Conservation (phyloP, 2,329 filamentous ascomycete species). For the Fulvia fulva region DNA sequence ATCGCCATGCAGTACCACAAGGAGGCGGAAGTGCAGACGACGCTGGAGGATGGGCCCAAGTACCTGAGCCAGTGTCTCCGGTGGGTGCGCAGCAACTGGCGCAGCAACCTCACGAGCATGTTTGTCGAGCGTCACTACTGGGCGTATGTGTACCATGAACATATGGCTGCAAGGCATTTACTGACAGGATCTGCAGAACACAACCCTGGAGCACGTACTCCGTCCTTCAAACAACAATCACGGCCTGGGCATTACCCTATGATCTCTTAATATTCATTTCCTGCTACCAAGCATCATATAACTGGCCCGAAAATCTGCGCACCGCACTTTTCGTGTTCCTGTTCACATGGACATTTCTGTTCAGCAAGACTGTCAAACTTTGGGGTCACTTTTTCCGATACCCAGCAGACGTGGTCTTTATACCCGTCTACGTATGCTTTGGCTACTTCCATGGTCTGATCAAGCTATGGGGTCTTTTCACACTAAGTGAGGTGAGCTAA, state of each 20-base stretch:
- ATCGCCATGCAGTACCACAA: constrained; percentile 92
- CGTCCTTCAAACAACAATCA: constrained; percentile 86
- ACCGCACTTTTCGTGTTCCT: constrained; percentile 57
- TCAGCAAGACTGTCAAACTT: constrained; percentile 88
- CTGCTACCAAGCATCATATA: constrained; percentile 64
- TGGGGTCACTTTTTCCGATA: constrained; percentile 81
- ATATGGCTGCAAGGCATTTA: constrained; percentile 5
- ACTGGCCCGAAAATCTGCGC: constrained; percentile 26
- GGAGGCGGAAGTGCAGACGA: constrained; percentile 89
- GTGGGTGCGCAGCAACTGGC: constrained; percentile 97
- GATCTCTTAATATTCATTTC: constrained; percentile 70
- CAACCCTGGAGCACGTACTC: constrained; percentile 94
- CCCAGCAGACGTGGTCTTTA: constrained; percentile 72
- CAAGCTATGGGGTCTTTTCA: constrained; percentile 82
- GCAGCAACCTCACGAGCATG: constrained; percentile 90
- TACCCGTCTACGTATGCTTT: constrained; percentile 83
- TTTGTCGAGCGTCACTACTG: constrained; percentile 79
- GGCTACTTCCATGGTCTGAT: constrained; percentile 91
- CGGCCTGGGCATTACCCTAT: constrained; percentile 75
- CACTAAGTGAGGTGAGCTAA: constrained; percentile 62
- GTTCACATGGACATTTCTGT: constrained; percentile 67
- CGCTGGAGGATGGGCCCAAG: constrained; percentile 80
- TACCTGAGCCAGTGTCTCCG: constrained; percentile 91
- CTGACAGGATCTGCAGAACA: constrained; percentile 53
- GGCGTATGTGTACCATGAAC: constrained; percentile 62